These are phyloP conservation scores for Alternaria gaisen DNA, from an alignment of 2,329 filamentous ascomycete genomes.

Conservation along the genomic window DNA sequence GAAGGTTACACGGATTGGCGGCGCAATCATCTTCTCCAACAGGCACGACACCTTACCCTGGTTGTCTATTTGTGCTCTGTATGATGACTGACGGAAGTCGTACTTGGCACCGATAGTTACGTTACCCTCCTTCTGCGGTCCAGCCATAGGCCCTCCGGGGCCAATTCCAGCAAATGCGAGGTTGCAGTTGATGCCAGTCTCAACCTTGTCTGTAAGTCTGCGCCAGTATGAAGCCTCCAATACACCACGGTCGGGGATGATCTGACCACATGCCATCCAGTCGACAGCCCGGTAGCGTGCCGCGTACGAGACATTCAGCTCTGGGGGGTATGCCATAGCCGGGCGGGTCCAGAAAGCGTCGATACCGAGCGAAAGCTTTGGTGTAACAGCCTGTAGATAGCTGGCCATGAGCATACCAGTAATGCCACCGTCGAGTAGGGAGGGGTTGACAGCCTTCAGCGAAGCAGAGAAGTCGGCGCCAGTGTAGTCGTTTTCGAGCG, in stretches of 20 bases:
- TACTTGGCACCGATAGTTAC: constrained; percentile 96
- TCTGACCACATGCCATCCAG: constrained; percentile 91
- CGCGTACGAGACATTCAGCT: constrained; percentile 88
- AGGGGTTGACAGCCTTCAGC: constrained; percentile 95
- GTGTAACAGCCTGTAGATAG: constrained; percentile 93
- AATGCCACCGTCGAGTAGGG: constrained; percentile 85
- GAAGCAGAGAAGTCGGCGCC: constrained; percentile 93
- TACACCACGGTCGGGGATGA: constrained; percentile 86
- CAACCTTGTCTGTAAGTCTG: constrained; percentile 89
- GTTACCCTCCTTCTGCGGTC: constrained; percentile 82
- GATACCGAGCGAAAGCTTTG: constrained; percentile 83
- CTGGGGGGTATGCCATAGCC: constrained; percentile 84
- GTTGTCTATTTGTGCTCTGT: constrained; percentile 95
- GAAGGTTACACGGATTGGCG: constrained; percentile 92
- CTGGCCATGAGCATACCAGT: constrained; percentile 96
- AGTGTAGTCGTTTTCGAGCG: constrained; percentile 94
- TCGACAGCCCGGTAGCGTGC: constrained; percentile 90
- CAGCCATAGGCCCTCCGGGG: constrained; percentile 69
- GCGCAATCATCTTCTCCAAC: constrained; percentile 94
- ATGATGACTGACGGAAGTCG: constrained; percentile 94
- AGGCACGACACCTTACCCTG: constrained; percentile 92
- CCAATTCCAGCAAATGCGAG: constrained; percentile 76
- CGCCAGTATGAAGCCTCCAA: constrained; percentile 91
- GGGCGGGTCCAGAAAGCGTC: constrained; percentile 95
- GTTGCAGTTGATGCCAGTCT: constrained; percentile 94